Base-by-base conservation (phyloP, 208 protist species). In the Crithidia fasciculata region DNA sequence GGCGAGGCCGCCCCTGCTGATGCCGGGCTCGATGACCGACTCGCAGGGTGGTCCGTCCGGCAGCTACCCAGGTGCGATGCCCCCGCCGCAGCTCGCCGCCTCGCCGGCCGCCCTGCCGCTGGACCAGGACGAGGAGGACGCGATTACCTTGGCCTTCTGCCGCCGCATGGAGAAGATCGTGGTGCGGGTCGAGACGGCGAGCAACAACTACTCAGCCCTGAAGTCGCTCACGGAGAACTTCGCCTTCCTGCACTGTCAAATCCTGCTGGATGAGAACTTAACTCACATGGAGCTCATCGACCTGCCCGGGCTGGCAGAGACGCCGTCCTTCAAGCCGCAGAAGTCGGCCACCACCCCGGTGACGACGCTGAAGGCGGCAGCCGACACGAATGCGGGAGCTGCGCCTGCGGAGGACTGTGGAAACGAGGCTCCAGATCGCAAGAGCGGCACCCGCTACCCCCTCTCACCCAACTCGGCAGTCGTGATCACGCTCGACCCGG, bases 141-240 rank as follows among this genome's bases (percentile, higher is more conserved):
- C 61, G 41, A 86, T 90, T 57, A 79, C 81, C 19, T 64, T 81
- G 70, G 77, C 76, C 3, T 87, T 91, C n/a, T 70, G 83, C 49
- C 76, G 81, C 47, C 86, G 91, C 44, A 72, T 95, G 37, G 74
- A 76, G 45, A 63, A 69, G 13, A 39, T 87, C 15, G 59, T 65
- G 16, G 65, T 93, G 5, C 37, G 43, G 16, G 81, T 92, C 4
- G 84, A 92, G 49, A 69, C 80, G 3, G 80, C 88, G 5, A 83
- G 81, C 69, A 92, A 93, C 69, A 93, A 92, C 81, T 95, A 95
- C 72, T 88, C 84, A 36, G 78, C 88, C 9, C 68, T 95, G 37
- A 95, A 95, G 76, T 91, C 91, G 0, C 76, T 95, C 52, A 89
- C 85, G 15, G 88, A 95, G 69, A 95, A 95, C 80, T 82, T 92